Evolutionary conservation across 305 asterid species (phyloP).

Genomic region (Solanum hybrid): DNA sequence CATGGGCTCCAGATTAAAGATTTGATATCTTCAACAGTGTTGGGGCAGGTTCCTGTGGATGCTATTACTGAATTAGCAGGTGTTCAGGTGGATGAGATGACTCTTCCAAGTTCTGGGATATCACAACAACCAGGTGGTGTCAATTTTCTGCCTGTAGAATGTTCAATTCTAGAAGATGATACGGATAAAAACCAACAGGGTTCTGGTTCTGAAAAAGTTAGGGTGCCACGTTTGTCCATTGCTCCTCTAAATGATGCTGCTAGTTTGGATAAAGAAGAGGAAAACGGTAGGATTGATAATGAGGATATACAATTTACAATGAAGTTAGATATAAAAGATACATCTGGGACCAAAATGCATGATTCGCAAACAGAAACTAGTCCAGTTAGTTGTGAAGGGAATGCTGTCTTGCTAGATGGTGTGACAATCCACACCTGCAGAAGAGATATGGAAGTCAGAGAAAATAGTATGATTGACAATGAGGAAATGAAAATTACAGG

Average conservation of each 20-base stretch:
- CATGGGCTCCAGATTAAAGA: slow-evolving; percentile 67
- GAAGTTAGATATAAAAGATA: slow-evolving; percentile 14
- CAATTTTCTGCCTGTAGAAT: slow-evolving; percentile 6
- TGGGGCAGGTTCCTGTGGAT: slow-evolving; percentile 18
- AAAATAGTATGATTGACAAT: neutral
- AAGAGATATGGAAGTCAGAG: slow-evolving; percentile 1
- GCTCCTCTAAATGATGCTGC: slow-evolving; percentile 4
- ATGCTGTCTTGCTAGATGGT: slow-evolving; percentile 12
- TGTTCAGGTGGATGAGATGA: slow-evolving; percentile 23
- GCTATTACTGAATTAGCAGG: slow-evolving; percentile 9
- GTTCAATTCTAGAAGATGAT: slow-evolving; percentile 14
- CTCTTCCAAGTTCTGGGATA: slow-evolving; percentile 17
- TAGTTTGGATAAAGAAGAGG: slow-evolving; percentile 17
- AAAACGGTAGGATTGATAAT: slow-evolving; percentile 10
- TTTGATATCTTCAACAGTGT: slow-evolving; percentile 17
- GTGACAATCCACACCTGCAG: slow-evolving; percentile 9
- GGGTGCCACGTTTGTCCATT: slow-evolving; percentile 12
- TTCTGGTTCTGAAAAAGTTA: slow-evolving; percentile 19
- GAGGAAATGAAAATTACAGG: neutral
- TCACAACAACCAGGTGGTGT: slow-evolving; percentile 19
- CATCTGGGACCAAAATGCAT: slow-evolving; percentile 24
- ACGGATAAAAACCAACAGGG: slow-evolving; percentile 12
- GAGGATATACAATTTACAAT: slow-evolving; percentile 14
- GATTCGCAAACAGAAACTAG: slow-evolving; percentile 16
- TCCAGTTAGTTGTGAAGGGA: slow-evolving; percentile 8